Percentiles rank a stretch among this genome's conserved stretches.
Conservation (phyloP, 2,329 filamentous ascomycete genomes). For the Cercospora sp. region DNA sequence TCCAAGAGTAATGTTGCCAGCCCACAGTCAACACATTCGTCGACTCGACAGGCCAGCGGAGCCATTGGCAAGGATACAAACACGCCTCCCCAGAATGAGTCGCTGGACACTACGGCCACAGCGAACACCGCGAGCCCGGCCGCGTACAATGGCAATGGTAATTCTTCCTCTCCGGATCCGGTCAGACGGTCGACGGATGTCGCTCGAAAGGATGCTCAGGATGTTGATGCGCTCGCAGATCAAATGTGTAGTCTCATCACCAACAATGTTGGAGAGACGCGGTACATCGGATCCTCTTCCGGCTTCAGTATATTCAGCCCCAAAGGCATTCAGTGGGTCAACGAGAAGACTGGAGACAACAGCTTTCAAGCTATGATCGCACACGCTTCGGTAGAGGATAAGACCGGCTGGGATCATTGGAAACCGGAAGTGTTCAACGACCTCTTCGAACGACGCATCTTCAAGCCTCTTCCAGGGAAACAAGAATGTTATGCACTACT, state of each 20-base stretch:
- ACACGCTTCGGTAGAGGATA: conserved; percentile 77
- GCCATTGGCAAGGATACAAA: conserved; percentile 11
- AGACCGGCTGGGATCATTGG: conserved; percentile 96
- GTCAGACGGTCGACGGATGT: conserved; percentile 8
- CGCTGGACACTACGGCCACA: conserved; percentile 4
- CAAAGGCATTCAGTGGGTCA: conserved; percentile 97
- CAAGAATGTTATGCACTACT: conserved; percentile 84
- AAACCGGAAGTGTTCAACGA: conserved; percentile 96
- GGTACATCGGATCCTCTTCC: conserved; percentile 95
- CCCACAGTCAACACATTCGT: conserved; percentile 34
- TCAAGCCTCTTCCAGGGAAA: conserved; percentile 79
- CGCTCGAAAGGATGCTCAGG: conserved; percentile 16
- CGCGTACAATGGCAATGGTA: conserved; percentile 10
- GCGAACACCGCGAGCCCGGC: conserved; percentile 9
- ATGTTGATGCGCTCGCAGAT: conserved; percentile 72
- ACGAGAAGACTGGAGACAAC: conserved; percentile 92
- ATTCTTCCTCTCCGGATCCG: conserved; percentile 16
- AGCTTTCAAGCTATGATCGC: conserved; percentile 96
- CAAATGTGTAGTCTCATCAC: conserved; percentile 99
- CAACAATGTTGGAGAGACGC: conserved; percentile 88
- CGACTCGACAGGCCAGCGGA: conserved; percentile 15
- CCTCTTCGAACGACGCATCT: conserved; percentile 81
- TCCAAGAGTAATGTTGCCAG: conserved; percentile 37
- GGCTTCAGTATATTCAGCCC: conserved; percentile 99
- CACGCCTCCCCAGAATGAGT: conserved; percentile 19